These are phyloP conservation scores for Fraxinus sp. DNA, from an alignment of 305 asterid species.

Conservation along the genomic window DNA sequence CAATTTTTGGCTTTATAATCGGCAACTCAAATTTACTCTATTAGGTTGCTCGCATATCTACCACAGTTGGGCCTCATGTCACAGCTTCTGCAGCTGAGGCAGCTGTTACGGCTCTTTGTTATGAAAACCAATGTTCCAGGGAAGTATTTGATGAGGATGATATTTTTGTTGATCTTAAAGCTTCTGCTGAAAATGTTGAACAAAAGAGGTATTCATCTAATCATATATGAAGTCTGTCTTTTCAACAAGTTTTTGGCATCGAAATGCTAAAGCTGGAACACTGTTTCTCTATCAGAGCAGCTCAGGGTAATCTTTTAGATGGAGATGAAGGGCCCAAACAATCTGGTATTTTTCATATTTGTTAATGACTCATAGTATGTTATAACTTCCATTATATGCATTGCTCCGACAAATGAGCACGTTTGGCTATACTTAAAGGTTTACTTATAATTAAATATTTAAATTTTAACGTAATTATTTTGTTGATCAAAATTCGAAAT, in stretches of 20 bases:
- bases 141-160: constrained; percentile 69
- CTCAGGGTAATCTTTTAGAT: constrained; percentile 40
- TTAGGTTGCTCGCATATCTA: constrained; percentile 74
- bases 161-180: constrained; percentile 31
- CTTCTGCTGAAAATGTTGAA: constrained; percentile 39
- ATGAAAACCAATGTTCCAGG: constrained; percentile 78
- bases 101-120: constrained; percentile 85
- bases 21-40: constrained; percentile 20
- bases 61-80: constrained; percentile 70
- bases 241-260: constrained; percentile 15
- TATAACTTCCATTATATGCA: background rate
- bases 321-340: constrained; percentile 39
- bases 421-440: background rate
- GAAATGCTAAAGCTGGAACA: constrained; percentile 18
- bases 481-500: background rate
- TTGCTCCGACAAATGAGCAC: background rate
- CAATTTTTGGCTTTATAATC: background rate
- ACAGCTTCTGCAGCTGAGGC: constrained; percentile 89
- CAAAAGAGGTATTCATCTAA: constrained; percentile 47
- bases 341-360: constrained; percentile 48
- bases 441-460: background rate
- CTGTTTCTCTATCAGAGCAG: constrained; percentile 37
- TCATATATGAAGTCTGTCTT: background rate
- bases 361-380: constrained; percentile 16
- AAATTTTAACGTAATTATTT: background rate